Evolutionary conservation across 768 basidiomycete species (phyloP).

Genomic region (Cystofilobasidium bisporidii): DNA sequence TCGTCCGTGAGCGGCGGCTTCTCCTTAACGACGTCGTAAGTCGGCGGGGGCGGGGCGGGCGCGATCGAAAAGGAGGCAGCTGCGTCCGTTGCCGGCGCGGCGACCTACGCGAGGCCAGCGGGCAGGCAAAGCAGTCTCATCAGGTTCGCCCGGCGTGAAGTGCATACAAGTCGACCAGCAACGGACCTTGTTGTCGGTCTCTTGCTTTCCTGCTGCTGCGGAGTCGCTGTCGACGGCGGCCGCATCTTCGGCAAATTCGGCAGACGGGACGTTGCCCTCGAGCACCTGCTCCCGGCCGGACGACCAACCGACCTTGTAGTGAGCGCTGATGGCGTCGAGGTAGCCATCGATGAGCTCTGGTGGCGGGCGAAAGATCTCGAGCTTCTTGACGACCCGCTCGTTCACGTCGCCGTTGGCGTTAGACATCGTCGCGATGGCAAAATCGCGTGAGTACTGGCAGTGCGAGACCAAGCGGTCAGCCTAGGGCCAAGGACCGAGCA

Average conservation of each 20-base stretch:
- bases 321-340: constrained; percentile 71
- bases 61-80: background rate
- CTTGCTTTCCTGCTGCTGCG: constrained; percentile 31
- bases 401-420: constrained; percentile 72
- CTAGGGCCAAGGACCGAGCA: background rate
- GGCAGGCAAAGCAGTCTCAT: too few relatives aligned
- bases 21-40: constrained; percentile 10
- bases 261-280: background rate
- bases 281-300: constrained; percentile 34
- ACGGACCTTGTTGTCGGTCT: background rate
- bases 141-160: too few relatives aligned
- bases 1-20: background rate
- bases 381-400: constrained; percentile 67
- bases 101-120: background rate
- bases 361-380: constrained; percentile 60
- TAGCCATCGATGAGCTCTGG: constrained; percentile 74
- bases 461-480: too few relatives aligned
- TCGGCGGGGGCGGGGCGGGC: background rate
- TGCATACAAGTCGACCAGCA: background rate
- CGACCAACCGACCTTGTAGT: constrained; percentile 40
- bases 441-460: constrained; percentile 68
- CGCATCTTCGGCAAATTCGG: constrained; percentile 1
- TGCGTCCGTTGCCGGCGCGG: background rate
- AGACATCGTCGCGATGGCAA: constrained; percentile 73
- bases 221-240: constrained; percentile 18